Evolutionary conservation across 2,329 filamentous ascomycete species (phyloP).

Genomic region (Thielaviopsis ethacetica): DNA sequence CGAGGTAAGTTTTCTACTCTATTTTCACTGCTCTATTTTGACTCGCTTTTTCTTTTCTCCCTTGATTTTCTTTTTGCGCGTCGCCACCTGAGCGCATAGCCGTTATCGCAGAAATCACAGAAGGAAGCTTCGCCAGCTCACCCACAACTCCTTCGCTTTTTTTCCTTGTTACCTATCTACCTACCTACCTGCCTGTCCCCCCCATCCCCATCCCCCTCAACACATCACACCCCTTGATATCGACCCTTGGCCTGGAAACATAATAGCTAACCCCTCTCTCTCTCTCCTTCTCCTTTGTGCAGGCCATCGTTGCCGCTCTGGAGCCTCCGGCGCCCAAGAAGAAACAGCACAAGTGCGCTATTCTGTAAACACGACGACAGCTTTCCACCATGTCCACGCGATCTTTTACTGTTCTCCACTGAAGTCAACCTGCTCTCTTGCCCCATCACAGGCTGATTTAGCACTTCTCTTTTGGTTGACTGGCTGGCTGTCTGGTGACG

Average conservation of each 20-base stretch:
- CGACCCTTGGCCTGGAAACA: background rate
- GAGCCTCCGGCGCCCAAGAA: slow-evolving; percentile 78
- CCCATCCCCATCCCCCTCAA: no score
- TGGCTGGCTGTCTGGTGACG: background rate
- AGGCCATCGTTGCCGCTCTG: slow-evolving; percentile 91
- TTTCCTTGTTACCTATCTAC: background rate
- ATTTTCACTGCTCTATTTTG: background rate
- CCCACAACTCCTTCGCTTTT: no score
- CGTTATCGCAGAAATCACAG: background rate
- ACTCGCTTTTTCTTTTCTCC: background rate
- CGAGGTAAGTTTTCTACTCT: slow-evolving; percentile 49
- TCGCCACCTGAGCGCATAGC: background rate
- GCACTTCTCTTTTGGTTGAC: background rate
- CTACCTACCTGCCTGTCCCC: background rate
- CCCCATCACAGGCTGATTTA: background rate
- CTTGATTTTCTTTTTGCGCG: background rate
- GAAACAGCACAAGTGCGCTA: slow-evolving; percentile 50
- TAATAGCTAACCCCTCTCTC: background rate
- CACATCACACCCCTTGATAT: background rate
- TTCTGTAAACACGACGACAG: slow-evolving; percentile 36
- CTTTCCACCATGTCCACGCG: no score
- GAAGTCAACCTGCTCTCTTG: no score
- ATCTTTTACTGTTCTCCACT: background rate
- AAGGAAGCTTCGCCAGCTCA: background rate
- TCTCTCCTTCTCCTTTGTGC: background rate